Evolutionary conservation across 2,329 filamentous ascomycete genomes (phyloP), one percentile per base, ranked within the genome.

Genomic region (Ophiostoma fasciatum): DNA sequence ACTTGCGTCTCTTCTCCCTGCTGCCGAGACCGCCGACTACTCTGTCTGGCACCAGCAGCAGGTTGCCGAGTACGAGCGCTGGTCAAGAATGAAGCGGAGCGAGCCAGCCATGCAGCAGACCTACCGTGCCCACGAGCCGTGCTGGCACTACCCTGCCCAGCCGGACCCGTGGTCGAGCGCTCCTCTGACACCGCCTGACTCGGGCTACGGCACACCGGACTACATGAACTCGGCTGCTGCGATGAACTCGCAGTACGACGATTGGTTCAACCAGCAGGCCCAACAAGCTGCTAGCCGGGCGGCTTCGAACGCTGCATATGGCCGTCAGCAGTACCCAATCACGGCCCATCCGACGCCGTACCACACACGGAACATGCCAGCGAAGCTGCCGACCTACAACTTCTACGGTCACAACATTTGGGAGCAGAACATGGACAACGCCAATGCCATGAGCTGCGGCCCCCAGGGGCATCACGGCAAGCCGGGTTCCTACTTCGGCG

Each of bases 121-220:
- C 26, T 71, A 65, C 45, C 59, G 60, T 27, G 44, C 58, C 5
- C 62, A 60, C 23, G 66, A 71, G 31, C 52, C 54, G 11, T 52
- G 56, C 3, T 65, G 65, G 59, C 48, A 56, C 23, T 57, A 46
- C 7, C 50, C 49, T 43, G 40, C 44, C 13, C 47, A 53, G 25
- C 45, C 53, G 7, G 48, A 52, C 26, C 58, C 64, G 12, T 58
- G 61, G 61, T 45, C 48, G 7, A 40, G 53, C 11, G 61, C 62
- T 3, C 68, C 68, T 7, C 53, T 74, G 38, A 74, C 71, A 0
- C 71, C 71, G 3, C 71, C 71, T 1, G 71, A 74, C 43, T 74
- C 71, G 15, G 71, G 71, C 6, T 74, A 74, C 38, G 68, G 69
- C 29, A 75, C 70, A 0, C 71, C 71, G 5, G 70, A 74, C 45